Evolutionary conservation across 371 early-diverging fungal species (phyloP).

Genomic region (Sporodiniella umbellata): DNA sequence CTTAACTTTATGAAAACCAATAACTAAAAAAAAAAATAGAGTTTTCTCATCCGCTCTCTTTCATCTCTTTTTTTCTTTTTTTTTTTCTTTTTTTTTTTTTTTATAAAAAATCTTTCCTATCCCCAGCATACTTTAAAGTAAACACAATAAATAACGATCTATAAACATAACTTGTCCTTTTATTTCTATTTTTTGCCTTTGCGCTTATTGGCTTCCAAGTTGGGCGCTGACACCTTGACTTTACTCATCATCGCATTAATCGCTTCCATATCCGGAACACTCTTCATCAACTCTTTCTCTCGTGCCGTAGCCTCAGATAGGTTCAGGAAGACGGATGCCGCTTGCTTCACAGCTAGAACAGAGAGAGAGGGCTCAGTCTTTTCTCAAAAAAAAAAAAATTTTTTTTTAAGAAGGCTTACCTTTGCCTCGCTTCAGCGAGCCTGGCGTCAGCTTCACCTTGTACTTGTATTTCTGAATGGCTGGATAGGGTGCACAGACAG

Average conservation of each 20-base stretch:
- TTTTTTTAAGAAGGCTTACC: conserved; percentile 29
- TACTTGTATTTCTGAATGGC: conserved; percentile 91
- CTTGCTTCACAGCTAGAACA: conserved; percentile 43
- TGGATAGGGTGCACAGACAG: conserved; percentile 95
- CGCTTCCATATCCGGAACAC: conserved; percentile 82
- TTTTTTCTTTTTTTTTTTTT: not conserved
- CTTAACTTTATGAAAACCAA: conserved; percentile 1
- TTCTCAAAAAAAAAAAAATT: conserved; percentile 12
- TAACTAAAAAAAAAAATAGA: no score
- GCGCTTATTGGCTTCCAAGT: conserved; percentile 63
- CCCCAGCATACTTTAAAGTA: no score
- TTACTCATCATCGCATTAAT: conserved; percentile 85
- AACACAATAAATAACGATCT: not conserved
- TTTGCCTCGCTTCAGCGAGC: conserved; percentile 96
- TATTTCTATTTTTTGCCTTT: conserved; percentile 32
- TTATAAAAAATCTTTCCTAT: not conserved
- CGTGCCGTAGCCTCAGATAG: conserved; percentile 50
- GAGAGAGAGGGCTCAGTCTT: not conserved
- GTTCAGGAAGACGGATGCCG: conserved; percentile 50
- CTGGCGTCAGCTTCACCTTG: conserved; percentile 94
- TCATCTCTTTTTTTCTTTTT: not conserved
- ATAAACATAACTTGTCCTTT: not conserved
- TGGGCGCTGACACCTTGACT: conserved; percentile 79
- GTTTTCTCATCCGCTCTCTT: not conserved
- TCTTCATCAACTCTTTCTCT: conserved; percentile 79